These are phyloP conservation scores for Eimeria falciformis DNA, from an alignment of 169 alveolate genomes.

Conservation along the genomic window DNA sequence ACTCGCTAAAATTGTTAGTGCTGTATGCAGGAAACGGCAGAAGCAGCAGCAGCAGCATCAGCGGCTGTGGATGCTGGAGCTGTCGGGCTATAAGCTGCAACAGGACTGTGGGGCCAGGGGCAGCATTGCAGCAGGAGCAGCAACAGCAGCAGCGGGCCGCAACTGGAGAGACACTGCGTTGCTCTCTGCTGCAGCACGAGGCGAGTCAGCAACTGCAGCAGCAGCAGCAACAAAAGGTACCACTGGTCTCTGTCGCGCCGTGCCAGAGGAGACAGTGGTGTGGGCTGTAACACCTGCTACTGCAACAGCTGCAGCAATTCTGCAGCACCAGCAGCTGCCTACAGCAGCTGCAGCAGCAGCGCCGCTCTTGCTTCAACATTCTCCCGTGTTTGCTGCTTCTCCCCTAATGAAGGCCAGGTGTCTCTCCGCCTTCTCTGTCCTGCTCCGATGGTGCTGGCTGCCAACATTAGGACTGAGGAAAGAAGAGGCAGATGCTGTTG, in stretches of 20 bases:
- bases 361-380: conserved; percentile 36
- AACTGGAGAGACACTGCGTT: neutral
- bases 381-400: conserved; percentile 23
- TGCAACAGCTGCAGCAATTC: conserved; percentile 34
- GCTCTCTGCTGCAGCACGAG: conserved; percentile 21
- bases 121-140: conserved; percentile 1
- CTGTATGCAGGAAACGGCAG: neutral
- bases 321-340: conserved; percentile 18
- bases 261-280: conserved; percentile 17
- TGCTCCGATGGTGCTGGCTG: conserved; percentile 46
- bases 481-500: conserved; percentile 5
- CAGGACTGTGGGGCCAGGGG: neutral
- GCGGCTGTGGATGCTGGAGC: conserved; percentile 22
- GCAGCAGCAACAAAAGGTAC: conserved; percentile 19
- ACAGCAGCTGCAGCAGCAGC: neutral
- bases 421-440: conserved; percentile 17
- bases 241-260: conserved; percentile 13
- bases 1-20: neutral
- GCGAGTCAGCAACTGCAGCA: conserved; percentile 10
- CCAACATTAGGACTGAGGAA: neutral
- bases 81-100: conserved; percentile 30
- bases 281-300: conserved; percentile 13
- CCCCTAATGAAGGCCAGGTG: neutral
- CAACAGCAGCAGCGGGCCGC: neutral
- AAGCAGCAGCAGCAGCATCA: conserved; percentile 10